Conservation (phyloP, 2,329 filamentous ascomycete genomes). For the Botrytis galanthina region DNA sequence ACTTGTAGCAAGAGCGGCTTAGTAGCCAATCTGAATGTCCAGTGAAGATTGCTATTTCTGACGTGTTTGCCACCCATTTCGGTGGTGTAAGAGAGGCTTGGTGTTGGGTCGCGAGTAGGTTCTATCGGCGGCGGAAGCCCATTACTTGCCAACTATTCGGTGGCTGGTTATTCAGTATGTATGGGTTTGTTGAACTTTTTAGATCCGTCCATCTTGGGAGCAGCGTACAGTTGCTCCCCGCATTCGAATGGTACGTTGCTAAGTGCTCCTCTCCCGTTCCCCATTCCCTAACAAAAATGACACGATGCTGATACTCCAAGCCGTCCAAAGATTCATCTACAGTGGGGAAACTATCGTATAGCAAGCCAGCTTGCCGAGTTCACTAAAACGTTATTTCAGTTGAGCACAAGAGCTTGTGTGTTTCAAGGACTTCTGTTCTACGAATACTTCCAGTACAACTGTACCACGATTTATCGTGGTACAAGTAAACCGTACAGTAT, state of each 20-base stretch:
- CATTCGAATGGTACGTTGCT: constrained; percentile 3
- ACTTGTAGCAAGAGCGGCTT: constrained; percentile 14
- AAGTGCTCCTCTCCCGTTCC: background rate
- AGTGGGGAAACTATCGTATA: constrained; percentile 12
- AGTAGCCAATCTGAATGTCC: constrained; percentile 8
- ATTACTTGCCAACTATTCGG: constrained; percentile 5
- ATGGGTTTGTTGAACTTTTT: constrained; percentile 12
- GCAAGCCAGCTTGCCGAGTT: constrained; percentile 11
- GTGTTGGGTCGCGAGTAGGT: constrained; percentile 11
- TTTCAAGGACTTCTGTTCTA: constrained; percentile 5
- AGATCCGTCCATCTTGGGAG: constrained; percentile 12
- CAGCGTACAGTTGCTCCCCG: constrained; percentile 12
- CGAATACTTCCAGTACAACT: constrained; percentile 13
- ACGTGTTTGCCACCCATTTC: background rate
- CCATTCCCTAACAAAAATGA: no score
- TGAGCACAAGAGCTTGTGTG: constrained; percentile 2
- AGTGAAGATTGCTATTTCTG: constrained; percentile 10
- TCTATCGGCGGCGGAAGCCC: constrained; percentile 9
- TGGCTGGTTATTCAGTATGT: constrained; percentile 8
- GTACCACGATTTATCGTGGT: background rate
- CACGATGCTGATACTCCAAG: background rate
- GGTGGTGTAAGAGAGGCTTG: constrained; percentile 12
- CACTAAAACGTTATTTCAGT: background rate
- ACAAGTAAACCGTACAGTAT: constrained; percentile 4
- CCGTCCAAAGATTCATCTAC: background rate